Evolutionary conservation across 2,329 filamentous ascomycete species (phyloP), one percentile per base, ranked within the genome.

Genomic region (Phyllosticta citriasiana): DNA sequence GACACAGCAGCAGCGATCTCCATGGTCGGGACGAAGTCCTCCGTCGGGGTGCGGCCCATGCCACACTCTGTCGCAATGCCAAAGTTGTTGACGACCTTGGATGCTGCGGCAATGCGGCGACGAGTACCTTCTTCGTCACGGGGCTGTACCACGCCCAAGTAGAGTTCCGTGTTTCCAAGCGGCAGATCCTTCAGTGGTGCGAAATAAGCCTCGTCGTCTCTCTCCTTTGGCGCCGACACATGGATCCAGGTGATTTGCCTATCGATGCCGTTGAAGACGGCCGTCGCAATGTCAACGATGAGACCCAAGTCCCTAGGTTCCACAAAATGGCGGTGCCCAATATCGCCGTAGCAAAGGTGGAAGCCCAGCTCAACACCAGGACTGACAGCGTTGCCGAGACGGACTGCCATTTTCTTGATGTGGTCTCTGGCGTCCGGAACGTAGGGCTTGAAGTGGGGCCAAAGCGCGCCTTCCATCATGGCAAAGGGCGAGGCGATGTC

Each of bases 291-390:
- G 12, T 76, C 71, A 4, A 78, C 74, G 30, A 75, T 40, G 1
- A 72, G 27, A 0, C 61, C 64, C 51, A 71, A 66, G 54, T 76
- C 73, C 8, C 68, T 67, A 0, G 78, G 77, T 59, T 80, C 73
- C n/a, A 74, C 62, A 63, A 76, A 79, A 65, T 79, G 78, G 57
- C 68, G 66, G 65, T 79, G 77, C 1, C 69, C 66, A 4, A 76
- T 67, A 63, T 80, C 78, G 12, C 78, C 78, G 64, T 80, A 80
- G 67, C 79, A 80, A 22, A 80, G 69, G 65, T 80, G 78, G 33
- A 77, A 71, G 0, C 76, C 78, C 59, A 80, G 54, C 50, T 77
- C 71, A 1, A 79, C 73, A 63, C 72, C 70, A 5, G 66, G 33
- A 35, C 71, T 66, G 4, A 79, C 68, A 8, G 65, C 65, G 7